Percentiles rank a stretch among this genome's conserved stretches.
Evolutionary conservation across 177 flowering plant species (phyloP).

Genomic region (Vitis hybrid): DNA sequence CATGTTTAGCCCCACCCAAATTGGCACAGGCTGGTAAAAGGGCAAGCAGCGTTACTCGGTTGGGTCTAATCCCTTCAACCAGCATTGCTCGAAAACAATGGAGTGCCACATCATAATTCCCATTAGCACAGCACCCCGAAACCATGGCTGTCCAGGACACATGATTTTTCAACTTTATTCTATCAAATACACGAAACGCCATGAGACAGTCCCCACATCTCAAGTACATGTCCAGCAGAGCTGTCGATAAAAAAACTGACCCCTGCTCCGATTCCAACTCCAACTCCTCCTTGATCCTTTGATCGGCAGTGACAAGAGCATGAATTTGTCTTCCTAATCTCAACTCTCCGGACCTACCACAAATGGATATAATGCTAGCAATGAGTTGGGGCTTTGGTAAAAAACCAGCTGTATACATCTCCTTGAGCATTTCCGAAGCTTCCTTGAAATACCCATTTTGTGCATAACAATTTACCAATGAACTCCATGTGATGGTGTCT

Average conservation of each 20-base stretch:
- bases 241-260: conserved; percentile 39
- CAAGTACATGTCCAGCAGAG: conserved; percentile 61
- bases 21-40: conserved; percentile 47
- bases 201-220: conserved; percentile 28
- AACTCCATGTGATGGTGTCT: conserved; percentile 50
- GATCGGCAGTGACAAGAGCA: conserved; percentile 35
- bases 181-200: conserved; percentile 43
- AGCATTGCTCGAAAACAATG: conserved; percentile 50
- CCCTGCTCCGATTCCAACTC: background rate
- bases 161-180: conserved; percentile 47
- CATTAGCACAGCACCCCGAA: conserved; percentile 41
- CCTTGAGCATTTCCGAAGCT: conserved; percentile 35
- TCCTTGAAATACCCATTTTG: conserved; percentile 36
- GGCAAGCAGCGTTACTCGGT: conserved; percentile 46
- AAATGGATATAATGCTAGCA: conserved; percentile 43
- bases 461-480: conserved; percentile 48
- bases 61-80: conserved; percentile 43
- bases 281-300: conserved; percentile 11
- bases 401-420: conserved; percentile 34
- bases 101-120: conserved; percentile 27
- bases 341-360: conserved; percentile 22
- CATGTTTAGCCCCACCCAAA: conserved; percentile 25
- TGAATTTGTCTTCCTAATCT: conserved; percentile 49
- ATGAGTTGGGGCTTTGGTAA: conserved; percentile 45
- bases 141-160: conserved; percentile 76